A percentile compares a stretch with the other conserved stretches of the same genome.
Evolutionary conservation across 108 stramenopile species (phyloP).

Genomic region (Fistulifera pelliculosa): DNA sequence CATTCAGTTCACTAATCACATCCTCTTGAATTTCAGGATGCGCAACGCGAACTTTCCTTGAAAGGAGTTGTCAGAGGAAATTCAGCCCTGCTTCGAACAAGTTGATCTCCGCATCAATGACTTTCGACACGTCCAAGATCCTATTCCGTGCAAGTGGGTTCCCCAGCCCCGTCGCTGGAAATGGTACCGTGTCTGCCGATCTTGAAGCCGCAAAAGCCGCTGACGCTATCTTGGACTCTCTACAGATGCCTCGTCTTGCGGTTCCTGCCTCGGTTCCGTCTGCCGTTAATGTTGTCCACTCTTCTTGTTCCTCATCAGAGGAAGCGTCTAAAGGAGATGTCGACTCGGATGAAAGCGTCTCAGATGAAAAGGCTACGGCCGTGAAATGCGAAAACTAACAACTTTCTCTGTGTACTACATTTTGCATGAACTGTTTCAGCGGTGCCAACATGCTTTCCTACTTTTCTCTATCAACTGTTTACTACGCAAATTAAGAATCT

Average conservation of each 20-base stretch:
- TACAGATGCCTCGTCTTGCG: constrained; percentile 31
- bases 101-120: constrained; percentile 55
- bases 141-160: neutral
- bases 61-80: constrained; percentile 43
- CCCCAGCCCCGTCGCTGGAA: neutral
- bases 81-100: constrained; percentile 85
- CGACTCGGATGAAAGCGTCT: neutral
- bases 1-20: neutral
- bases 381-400: no score
- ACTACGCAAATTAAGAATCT: no score
- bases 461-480: no score
- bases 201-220: constrained; percentile 47
- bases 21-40: constrained; percentile 19
- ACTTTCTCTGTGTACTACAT: no score
- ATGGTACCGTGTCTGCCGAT: constrained; percentile 28
- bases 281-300: constrained; percentile 1
- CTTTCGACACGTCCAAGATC: constrained; percentile 19
- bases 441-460: no score
- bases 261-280: neutral
- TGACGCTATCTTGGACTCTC: constrained; percentile 68
- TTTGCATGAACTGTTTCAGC: no score
- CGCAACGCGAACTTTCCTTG: constrained; percentile 34
- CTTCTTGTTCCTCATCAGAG: neutral
- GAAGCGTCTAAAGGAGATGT: neutral
- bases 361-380: no score